Base-by-base conservation (phyloP, 1,284 basidiomycete species). In the Cystobasidium slooffiae region DNA sequence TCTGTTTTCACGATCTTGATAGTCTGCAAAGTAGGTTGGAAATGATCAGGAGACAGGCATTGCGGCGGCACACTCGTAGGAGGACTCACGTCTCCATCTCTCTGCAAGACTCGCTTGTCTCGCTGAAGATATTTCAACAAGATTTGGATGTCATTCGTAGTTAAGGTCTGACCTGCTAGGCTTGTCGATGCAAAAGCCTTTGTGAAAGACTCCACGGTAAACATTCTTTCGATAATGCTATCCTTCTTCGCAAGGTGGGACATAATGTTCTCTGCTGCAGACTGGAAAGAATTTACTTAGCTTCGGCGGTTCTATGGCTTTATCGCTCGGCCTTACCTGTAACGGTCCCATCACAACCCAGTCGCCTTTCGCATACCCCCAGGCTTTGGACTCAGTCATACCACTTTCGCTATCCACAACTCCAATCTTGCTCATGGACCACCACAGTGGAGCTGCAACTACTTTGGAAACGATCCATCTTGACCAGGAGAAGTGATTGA, bases 121-220 rank as follows among this genome's bases (percentile, higher is more conserved):
- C 95, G 86, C 78, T 90, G 87, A 49, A 98, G 83, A 81, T 89
- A 93, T 81, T 85, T 90, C 39, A 96, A 74, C 43, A 97, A 80
- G 1, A 95, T 86, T 69, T 86, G 87, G 12, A 87, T 81, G 81
- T 98, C 93, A 20, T 81, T 79, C 70, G 89, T 87, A 16, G 90
- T 86, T 46, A 87, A 69, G 0, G 80, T 82, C 16, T 82, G 84
- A n/a, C 81, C 82, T 3, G 74, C 82, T 6, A 75, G 20, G 80
- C 73, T 44, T 51, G 37, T 68, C 1, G 16, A n/a, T 16, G 55
- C 64, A 51, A 66, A 74, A 16, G 70, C 59, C 10, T 18, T 41
- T n/a, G 56, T 53, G 52, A 74, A 76, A 31, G 49, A 39, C n/a
- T 58, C 47, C 1, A 22, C 43, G 7, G 72, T 75, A 24, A 68